A percentile compares a stretch with the other conserved stretches of the same genome.
phyloP scores from a whole-genome alignment of 352 stramenopile genomes.

The Phytophthora pseudosyringae region DNA sequence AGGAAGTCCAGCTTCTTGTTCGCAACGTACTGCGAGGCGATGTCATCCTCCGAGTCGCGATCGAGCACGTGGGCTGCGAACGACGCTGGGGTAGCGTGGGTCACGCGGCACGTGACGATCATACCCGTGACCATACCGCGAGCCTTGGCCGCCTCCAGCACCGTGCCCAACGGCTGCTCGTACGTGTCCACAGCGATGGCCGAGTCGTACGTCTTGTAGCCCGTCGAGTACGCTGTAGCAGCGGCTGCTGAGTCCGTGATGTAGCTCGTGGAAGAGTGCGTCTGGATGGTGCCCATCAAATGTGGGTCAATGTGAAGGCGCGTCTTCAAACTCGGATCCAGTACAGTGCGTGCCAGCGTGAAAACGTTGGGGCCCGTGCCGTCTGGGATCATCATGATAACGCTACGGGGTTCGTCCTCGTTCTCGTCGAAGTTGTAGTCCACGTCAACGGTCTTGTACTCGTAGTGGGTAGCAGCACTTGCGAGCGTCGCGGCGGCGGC shows the following conservation, averaged over 20 bases:
- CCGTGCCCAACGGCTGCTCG: conserved; percentile 60
- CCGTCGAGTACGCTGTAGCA: conserved; percentile 61
- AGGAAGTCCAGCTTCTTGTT: conserved; percentile 80
- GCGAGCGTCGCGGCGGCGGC: conserved; percentile 35
- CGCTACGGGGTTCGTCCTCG: conserved; percentile 44
- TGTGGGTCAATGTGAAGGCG: conserved; percentile 67
- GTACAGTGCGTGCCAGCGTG: conserved; percentile 58
- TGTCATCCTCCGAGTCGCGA: conserved; percentile 60
- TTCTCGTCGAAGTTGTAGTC: conserved; percentile 68
- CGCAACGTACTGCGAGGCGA: conserved; percentile 63
- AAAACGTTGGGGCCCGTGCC: conserved; percentile 74
- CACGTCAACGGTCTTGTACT: conserved; percentile 73
- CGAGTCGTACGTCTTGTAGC: conserved; percentile 72
- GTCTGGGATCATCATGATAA: conserved; percentile 83
- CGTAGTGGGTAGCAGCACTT: conserved; percentile 39
- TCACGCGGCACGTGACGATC: conserved; percentile 72
- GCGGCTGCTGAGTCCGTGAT: conserved; percentile 70
- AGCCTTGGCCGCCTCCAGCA: conserved; percentile 68
- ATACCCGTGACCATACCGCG: conserved; percentile 73
- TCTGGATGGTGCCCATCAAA: conserved; percentile 64
- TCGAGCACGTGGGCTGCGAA: conserved; percentile 64
- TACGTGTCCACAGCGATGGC: conserved; percentile 66
- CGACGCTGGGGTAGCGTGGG: conserved; percentile 60
- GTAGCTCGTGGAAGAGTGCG: conserved; percentile 68
- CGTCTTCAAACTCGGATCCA: conserved; percentile 59